These are phyloP conservation scores for Saccharum officinarum DNA, from an alignment of 176 grass and related monocot species.

Conservation along the genomic window DNA sequence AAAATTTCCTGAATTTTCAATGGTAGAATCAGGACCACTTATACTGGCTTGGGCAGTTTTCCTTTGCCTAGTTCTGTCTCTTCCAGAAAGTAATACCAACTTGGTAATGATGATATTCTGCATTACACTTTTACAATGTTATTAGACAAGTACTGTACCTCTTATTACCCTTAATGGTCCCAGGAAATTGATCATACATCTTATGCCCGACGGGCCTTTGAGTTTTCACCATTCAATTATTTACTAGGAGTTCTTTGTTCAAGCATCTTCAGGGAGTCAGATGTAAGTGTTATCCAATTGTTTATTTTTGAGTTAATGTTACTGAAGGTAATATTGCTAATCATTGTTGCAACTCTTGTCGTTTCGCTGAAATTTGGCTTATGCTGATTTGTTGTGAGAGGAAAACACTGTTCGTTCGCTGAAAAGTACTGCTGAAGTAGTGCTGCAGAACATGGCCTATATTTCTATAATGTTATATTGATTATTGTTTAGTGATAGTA, in stretches of 20 bases:
- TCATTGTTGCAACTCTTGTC: background rate
- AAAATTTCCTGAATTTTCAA: constrained; percentile 60
- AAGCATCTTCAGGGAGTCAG: constrained; percentile 71
- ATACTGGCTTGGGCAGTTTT: constrained; percentile 87
- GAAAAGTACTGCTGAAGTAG: background rate
- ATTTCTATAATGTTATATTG: background rate
- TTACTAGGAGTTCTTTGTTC: constrained; percentile 68
- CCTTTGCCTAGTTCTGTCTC: constrained; percentile 71
- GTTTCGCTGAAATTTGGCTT: too few relatives aligned
- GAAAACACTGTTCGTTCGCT: too few relatives aligned
- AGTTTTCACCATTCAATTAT: constrained; percentile 67
- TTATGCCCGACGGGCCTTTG: constrained; percentile 76
- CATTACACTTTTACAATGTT: background rate
- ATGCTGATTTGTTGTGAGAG: too few relatives aligned
- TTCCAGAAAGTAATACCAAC: constrained; percentile 59
- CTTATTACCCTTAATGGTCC: constrained; percentile 34
- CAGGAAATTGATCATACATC: constrained; percentile 89
- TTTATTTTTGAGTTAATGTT: background rate
- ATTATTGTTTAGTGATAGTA: background rate
- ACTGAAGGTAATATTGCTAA: background rate
- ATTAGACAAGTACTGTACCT: constrained; percentile 6
- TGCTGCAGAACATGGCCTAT: background rate
- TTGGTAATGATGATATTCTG: constrained; percentile 44
- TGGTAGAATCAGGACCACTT: constrained; percentile 78
- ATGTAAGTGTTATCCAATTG: constrained; percentile 64